phyloP scores from a whole-genome alignment of 768 basidiomycete species.

The Hortiboletus flavorubellus region DNA sequence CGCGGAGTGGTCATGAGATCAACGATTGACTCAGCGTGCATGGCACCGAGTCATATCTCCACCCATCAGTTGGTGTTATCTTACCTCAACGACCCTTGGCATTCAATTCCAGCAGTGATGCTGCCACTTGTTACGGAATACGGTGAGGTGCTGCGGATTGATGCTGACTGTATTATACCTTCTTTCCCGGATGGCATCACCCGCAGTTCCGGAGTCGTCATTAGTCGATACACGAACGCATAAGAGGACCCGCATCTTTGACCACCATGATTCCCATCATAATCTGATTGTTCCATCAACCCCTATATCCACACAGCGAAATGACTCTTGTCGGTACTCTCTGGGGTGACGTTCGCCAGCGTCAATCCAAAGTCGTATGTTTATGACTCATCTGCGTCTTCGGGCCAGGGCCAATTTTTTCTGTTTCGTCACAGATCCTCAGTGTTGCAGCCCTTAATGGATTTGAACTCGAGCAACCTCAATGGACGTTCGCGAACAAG shows the following conservation, averaged over 20 bases:
- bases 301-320: not conserved
- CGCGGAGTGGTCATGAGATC: no score
- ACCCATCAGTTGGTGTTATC: no score
- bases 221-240: not conserved
- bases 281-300: not conserved
- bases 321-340: slow-evolving; percentile 20
- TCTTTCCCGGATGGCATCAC: not conserved
- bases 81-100: no score
- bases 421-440: slow-evolving; percentile 7
- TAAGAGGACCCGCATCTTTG: not conserved
- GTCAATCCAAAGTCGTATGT: slow-evolving; percentile 27
- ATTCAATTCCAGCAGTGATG: no score
- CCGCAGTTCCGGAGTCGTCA: not conserved
- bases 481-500: slow-evolving; percentile 15
- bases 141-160: not conserved
- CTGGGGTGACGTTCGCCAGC: slow-evolving; percentile 18
- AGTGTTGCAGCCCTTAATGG: slow-evolving; percentile 19
- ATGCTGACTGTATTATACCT: not conserved
- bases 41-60: no score
- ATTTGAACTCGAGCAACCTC: slow-evolving; percentile 10
- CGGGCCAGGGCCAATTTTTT: not conserved
- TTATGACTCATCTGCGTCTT: not conserved
- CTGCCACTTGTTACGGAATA: no score
- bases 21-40: no score
- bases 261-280: not conserved